Evolutionary conservation across 75 land plant genomes (phyloP).

Genomic region (Selaginella tamariscina): DNA sequence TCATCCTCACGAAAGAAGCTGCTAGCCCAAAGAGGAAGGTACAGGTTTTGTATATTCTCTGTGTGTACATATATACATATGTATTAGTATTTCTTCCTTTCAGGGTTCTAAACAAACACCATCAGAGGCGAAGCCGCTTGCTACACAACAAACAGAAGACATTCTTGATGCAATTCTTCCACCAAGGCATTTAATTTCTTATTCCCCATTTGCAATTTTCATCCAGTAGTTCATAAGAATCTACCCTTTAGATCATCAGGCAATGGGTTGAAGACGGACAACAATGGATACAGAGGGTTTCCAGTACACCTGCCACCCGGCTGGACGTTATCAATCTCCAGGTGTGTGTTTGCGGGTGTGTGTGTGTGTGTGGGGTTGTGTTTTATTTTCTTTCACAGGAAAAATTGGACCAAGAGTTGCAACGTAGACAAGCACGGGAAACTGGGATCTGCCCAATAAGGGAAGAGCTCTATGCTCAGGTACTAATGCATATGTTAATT

Average conservation of each 20-base stretch:
- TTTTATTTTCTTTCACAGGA: constrained; percentile 18
- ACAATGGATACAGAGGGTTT: constrained; percentile 26
- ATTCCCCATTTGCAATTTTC: background rate
- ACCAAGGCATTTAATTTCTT: constrained; percentile 18
- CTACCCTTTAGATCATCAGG: background rate
- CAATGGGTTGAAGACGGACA: constrained; percentile 24
- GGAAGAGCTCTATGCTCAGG: constrained; percentile 37
- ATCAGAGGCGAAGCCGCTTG: constrained; percentile 14
- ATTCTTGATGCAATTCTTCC: constrained; percentile 32
- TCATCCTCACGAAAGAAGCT: constrained; percentile 14
- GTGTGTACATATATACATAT: too few relatives aligned
- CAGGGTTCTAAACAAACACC: constrained; percentile 9
- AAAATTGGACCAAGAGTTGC: constrained; percentile 33
- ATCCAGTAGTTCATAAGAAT: background rate
- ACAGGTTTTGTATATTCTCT: too few relatives aligned
- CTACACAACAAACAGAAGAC: constrained; percentile 26
- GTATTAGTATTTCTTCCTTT: too few relatives aligned
- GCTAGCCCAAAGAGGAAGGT: constrained; percentile 17
- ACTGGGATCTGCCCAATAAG: constrained; percentile 34
- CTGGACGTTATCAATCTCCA: constrained; percentile 33
- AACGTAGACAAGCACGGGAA: constrained; percentile 34
- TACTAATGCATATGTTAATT: background rate
- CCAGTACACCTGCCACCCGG: constrained; percentile 33
- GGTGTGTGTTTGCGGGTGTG: constrained; percentile 9
- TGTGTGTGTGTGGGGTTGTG: background rate